Percentiles rank a stretch among this genome's conserved stretches.
phyloP scores from a whole-genome alignment of 768 basidiomycete genomes.

The Amanita molliuscula region DNA sequence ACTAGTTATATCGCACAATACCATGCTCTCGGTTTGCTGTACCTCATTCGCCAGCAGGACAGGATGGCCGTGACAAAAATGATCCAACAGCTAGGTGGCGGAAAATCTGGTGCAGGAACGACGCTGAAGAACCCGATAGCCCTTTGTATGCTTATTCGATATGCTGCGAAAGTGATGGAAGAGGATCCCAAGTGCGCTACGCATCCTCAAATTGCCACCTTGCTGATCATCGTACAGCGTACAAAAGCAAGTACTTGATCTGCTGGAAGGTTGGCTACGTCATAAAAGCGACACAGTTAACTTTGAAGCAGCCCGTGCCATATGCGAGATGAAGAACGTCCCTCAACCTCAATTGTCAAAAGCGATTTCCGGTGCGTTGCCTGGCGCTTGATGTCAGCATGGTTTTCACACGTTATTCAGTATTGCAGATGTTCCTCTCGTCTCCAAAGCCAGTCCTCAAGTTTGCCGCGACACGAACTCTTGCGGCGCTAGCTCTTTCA shows the following conservation, averaged over 20 bases:
- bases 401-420: conserved; percentile 26
- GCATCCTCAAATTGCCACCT: background rate
- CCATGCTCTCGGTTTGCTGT: conserved; percentile 89
- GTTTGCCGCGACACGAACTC: conserved; percentile 94
- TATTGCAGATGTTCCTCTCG: conserved; percentile 90
- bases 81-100: conserved; percentile 94
- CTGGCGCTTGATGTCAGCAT: background rate
- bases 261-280: conserved; percentile 88
- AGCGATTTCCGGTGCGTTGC: conserved; percentile 74
- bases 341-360: conserved; percentile 69
- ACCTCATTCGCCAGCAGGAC: conserved; percentile 93
- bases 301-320: conserved; percentile 93
- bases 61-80: conserved; percentile 99
- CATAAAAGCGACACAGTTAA: conserved; percentile 99
- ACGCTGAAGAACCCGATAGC: conserved; percentile 94
- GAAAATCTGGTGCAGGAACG: conserved; percentile 74
- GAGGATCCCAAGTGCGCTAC: conserved; percentile 92
- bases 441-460: conserved; percentile 93
- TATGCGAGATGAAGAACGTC: conserved; percentile 92
- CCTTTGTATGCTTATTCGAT: conserved; percentile 95
- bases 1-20: conserved; percentile 95
- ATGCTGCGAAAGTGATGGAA: conserved; percentile 97
- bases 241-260: conserved; percentile 86
- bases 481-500: conserved; percentile 78
- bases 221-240: conserved; percentile 37